phyloP scores from a whole-genome alignment of 441 rosid genomes.

The Metrosideros polymorpha region DNA sequence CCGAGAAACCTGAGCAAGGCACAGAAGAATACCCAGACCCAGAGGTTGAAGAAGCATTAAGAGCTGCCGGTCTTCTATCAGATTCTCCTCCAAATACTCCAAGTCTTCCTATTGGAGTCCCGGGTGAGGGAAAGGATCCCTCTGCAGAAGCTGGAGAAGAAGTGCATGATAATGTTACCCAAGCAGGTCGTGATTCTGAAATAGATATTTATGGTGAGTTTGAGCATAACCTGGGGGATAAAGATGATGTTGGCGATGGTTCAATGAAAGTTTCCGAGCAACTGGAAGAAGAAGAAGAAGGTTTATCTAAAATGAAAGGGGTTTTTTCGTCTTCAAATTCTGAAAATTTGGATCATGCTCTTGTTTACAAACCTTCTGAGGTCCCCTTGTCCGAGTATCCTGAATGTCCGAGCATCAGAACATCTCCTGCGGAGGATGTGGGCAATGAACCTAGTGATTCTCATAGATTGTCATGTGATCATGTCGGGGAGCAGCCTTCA shows the following conservation, averaged over 20 bases:
- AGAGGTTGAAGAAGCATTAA: slow-evolving; percentile 51
- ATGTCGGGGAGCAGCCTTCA: slow-evolving; percentile 49
- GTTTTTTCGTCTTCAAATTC: slow-evolving; percentile 51
- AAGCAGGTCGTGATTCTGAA: slow-evolving; percentile 53
- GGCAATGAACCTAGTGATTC: slow-evolving; percentile 8
- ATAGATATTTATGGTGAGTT: slow-evolving; percentile 83
- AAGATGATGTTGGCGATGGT: slow-evolving; percentile 60
- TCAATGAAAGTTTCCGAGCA: slow-evolving; percentile 36
- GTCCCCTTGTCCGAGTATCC: slow-evolving; percentile 3
- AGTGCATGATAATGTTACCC: slow-evolving; percentile 57
- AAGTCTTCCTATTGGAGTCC: slow-evolving; percentile 17
- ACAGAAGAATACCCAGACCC: slow-evolving; percentile 31
- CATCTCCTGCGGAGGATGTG: slow-evolving; percentile 16
- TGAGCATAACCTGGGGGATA: slow-evolving; percentile 80
- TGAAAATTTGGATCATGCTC: slow-evolving; percentile 25
- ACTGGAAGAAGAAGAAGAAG: slow-evolving; percentile 28
- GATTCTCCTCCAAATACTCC: slow-evolving; percentile 97
- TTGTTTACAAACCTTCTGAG: slow-evolving; percentile 21
- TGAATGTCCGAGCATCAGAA: slow-evolving; percentile 3
- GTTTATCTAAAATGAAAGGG: slow-evolving; percentile 53
- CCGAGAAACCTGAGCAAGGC: slow-evolving; percentile 7
- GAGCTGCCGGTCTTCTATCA: slow-evolving; percentile 82
- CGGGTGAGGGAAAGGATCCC: slow-evolving; percentile 20
- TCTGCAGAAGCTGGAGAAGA: slow-evolving; percentile 24
- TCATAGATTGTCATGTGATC: slow-evolving; percentile 19